Evolutionary conservation across 2,329 filamentous ascomycete species (phyloP), one percentile per base, ranked within the genome.

Genomic region (Aschersonia sp.): DNA sequence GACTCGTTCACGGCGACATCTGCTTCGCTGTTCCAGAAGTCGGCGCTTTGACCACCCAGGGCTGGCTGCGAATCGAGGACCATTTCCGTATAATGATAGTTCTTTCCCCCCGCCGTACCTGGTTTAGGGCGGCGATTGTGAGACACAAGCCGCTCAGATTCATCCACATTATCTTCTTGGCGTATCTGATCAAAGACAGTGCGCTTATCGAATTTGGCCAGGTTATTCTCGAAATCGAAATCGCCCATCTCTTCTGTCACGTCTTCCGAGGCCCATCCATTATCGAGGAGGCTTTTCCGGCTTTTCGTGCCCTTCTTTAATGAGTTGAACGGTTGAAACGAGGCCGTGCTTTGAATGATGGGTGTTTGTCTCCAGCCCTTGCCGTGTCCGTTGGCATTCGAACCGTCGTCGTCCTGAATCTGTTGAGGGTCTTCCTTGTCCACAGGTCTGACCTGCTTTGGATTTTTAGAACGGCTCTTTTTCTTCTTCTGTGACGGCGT

Each of bases 201-300:
- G 48, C 84, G 80, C 68, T 97, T 97, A 69, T 97, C 89, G 57
- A 97, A 97, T 59, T 95, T 94, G 44, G 87, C 89, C 32, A 97
- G 73, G 54, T 89, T 89, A 48, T 80, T 82, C 56, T 86, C 82
- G 58, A 97, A 97, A 63, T 97, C 91, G 57, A 97, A 97, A 51
- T 97, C 92, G 9, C 85, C 87, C 72, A 92, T 78, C 60, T 94
- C 91, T 65, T 97, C 92, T 0, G 88, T 96, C 29, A 91, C 89
- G 59, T 97, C 91, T 60, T 96, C 92, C 0, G 91, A 96, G 4
- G 87, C 89, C 89, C 91, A 97, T 3, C 88, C 91, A 61, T 88
- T 94, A 43, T 87, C 77, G 6, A 64, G 64, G 31, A 61, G 61
- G 44, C 61, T 64, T 55, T 64, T 70, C 49, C 62, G 67, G 51